A percentile compares a stretch with the other conserved stretches of the same genome.
phyloP scores from a whole-genome alignment of 148 eudicot genomes.

The Rhododendron molle region DNA sequence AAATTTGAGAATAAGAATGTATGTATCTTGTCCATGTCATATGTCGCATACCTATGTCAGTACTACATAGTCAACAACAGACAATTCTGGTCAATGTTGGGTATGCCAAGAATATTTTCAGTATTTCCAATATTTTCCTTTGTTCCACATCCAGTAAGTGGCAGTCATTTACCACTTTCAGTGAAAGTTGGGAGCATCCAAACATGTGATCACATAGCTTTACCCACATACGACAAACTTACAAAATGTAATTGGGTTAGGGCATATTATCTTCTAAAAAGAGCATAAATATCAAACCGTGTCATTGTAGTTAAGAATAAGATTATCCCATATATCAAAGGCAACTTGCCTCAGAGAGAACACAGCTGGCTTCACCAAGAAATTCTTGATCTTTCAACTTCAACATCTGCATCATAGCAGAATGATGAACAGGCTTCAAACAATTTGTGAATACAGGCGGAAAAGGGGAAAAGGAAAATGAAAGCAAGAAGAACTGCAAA shows the following conservation, averaged over 20 bases:
- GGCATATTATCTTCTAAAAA: not conserved
- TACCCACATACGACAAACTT: not conserved
- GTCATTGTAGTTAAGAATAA: not conserved
- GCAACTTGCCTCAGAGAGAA: conserved; percentile 69
- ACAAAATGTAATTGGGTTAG: not conserved
- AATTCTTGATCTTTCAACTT: conserved; percentile 79
- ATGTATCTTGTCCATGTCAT: not conserved
- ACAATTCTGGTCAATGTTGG: not conserved
- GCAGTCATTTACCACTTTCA: not conserved
- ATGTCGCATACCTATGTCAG: not conserved
- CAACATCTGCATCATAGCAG: conserved; percentile 43
- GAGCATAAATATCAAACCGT: not conserved
- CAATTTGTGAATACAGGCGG: not conserved
- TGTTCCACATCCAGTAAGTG: not conserved
- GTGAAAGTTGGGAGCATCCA: not conserved
- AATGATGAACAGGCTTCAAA: not conserved
- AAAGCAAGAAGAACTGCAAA: not conserved
- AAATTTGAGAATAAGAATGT: not conserved
- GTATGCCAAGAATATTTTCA: not conserved
- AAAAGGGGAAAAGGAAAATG: not conserved
- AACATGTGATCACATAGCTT: not conserved
- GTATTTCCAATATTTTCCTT: not conserved
- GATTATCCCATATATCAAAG: not conserved
- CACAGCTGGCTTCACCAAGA: conserved; percentile 79
- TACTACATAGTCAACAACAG: not conserved